Evolutionary conservation across 2,329 filamentous ascomycete species (phyloP).

Genomic region (Diaporthe sp.): DNA sequence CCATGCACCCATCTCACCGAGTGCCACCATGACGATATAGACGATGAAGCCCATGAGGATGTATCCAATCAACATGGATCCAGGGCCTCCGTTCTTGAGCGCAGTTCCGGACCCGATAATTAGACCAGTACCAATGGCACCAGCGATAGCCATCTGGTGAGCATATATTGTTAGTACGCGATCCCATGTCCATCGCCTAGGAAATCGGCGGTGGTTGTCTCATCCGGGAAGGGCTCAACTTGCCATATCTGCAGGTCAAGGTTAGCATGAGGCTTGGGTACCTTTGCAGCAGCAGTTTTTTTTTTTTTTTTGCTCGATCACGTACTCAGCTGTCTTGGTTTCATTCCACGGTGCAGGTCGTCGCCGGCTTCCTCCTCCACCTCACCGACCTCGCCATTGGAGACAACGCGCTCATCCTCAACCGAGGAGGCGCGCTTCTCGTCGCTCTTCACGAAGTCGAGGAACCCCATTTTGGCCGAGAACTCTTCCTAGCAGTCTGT

Average conservation of each 20-base stretch:
- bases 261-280: background rate
- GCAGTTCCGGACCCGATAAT: conserved; percentile 67
- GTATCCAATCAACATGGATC: conserved; percentile 56
- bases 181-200: background rate
- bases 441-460: conserved; percentile 36
- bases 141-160: conserved; percentile 37
- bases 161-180: background rate
- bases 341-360: conserved; percentile 40
- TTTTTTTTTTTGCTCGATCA: background rate
- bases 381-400: conserved; percentile 16
- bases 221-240: conserved; percentile 1
- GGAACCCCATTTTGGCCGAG: conserved; percentile 31
- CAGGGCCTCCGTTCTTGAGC: conserved; percentile 62
- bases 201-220: background rate
- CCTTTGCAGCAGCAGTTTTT: background rate
- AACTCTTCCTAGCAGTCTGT: background rate
- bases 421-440: conserved; percentile 37
- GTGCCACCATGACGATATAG: conserved; percentile 67
- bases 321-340: conserved; percentile 39
- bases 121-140: conserved; percentile 52
- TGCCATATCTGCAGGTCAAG: conserved; percentile 34
- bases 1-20: conserved; percentile 53
- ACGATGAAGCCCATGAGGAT: conserved; percentile 63
- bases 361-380: conserved; percentile 34
- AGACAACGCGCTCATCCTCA: conserved; percentile 32